Percentiles rank a stretch among this genome's conserved stretches.
phyloP scores from a whole-genome alignment of 257 asterid species.

The Ocimum tenuiflorum region DNA sequence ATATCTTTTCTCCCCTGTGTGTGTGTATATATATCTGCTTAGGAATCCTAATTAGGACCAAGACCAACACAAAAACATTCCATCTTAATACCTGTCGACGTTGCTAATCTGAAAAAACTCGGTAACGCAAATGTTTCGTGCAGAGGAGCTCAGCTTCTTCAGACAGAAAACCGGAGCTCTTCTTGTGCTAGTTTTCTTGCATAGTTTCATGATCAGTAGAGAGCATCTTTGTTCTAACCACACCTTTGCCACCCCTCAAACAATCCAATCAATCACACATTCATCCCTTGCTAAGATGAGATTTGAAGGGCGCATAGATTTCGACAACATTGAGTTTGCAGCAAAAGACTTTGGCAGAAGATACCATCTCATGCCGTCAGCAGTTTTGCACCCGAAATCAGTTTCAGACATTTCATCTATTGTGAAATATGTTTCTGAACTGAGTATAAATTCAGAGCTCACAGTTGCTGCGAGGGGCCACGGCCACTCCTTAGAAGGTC shows the following conservation, averaged over 20 bases:
- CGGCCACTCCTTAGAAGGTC: conserved; percentile 80
- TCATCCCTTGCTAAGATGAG: conserved; percentile 34
- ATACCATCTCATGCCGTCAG: conserved; percentile 50
- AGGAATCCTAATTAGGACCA: neutral
- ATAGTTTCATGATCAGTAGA: conserved; percentile 36
- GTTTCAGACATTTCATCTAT: conserved; percentile 59
- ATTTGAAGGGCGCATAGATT: conserved; percentile 53
- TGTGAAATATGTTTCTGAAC: conserved; percentile 37
- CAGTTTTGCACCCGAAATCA: conserved; percentile 63
- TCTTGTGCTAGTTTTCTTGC: conserved; percentile 36
- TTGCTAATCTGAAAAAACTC: neutral
- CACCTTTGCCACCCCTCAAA: conserved; percentile 29
- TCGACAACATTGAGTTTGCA: conserved; percentile 38
- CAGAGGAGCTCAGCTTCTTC: conserved; percentile 24
- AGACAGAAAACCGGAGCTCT: conserved; percentile 35
- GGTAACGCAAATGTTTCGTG: conserved; percentile 23
- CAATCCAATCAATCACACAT: conserved; percentile 18
- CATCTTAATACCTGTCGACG: neutral
- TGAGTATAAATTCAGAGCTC: conserved; percentile 42
- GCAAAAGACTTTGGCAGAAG: conserved; percentile 73
- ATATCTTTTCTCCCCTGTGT: neutral
- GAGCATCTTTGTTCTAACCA: conserved; percentile 33
- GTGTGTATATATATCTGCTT: conserved; percentile 21
- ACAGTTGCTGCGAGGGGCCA: conserved; percentile 84
- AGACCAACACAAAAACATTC: neutral